phyloP scores from a whole-genome alignment of 495 filamentous ascomycete genomes.

The Aspergillus mulundensis region DNA sequence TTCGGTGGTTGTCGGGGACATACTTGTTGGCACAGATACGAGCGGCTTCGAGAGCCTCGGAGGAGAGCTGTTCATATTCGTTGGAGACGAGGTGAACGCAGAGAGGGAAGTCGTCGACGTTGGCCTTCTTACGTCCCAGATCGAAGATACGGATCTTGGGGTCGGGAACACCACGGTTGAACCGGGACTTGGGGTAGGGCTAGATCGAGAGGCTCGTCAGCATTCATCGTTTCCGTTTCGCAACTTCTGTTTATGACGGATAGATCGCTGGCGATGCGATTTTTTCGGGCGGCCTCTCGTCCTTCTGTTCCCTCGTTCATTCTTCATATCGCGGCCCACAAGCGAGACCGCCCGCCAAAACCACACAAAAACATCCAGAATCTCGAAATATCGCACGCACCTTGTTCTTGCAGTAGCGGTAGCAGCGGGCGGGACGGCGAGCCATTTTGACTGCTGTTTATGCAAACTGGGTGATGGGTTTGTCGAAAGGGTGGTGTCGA shows the following conservation, averaged over 20 bases:
- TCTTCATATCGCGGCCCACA: constrained; percentile 24
- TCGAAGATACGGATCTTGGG: constrained; percentile 99
- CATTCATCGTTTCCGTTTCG: background rate
- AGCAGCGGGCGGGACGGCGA: constrained; percentile 96
- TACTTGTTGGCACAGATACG: constrained; percentile 99
- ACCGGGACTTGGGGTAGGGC: constrained; percentile 99
- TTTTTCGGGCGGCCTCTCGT: background rate
- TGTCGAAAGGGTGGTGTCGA: constrained; percentile 39
- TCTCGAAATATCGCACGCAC: constrained; percentile 48
- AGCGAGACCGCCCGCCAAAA: constrained; percentile 33
- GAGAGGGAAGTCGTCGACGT: constrained; percentile 96
- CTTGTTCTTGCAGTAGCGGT: constrained; percentile 99
- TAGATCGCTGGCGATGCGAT: background rate
- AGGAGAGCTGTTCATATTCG: constrained; percentile 98
- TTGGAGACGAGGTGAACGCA: constrained; percentile 99
- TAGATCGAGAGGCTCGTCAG: constrained; percentile 30
- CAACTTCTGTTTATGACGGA: background rate
- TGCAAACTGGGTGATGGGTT: constrained; percentile 43
- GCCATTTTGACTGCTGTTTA: constrained; percentile 79
- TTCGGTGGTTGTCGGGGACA: constrained; percentile 19
- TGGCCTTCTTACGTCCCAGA: constrained; percentile 96
- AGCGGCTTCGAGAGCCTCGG: constrained; percentile 97
- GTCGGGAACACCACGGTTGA: constrained; percentile 99
- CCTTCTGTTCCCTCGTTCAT: background rate
- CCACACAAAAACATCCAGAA: constrained; percentile 21